Evolutionary conservation across 2,329 filamentous ascomycete genomes (phyloP), one percentile per base, ranked within the genome.

Genomic region (Diaporthe citri): DNA sequence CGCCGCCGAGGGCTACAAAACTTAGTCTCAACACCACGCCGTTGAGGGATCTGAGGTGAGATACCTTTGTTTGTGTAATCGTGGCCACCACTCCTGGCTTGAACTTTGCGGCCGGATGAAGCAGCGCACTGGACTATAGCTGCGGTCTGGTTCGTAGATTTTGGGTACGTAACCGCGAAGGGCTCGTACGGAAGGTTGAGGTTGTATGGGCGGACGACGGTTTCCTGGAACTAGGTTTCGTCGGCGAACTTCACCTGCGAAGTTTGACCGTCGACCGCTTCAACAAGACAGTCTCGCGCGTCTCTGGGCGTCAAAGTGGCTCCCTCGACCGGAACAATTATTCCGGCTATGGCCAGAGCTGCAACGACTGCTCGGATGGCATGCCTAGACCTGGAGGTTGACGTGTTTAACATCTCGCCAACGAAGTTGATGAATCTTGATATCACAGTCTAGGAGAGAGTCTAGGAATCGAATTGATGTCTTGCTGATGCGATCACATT

Each of bases 31-130:
- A 39, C 9, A 10, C 10, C 31, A 36, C 17, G 8, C 4, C 20
- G 1, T 59, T 39, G 9, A 59, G 34, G 20, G 34, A 59, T 20
- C 56, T 39, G 31, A n/a, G 4, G 6, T 25, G 10, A 13, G 2
- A 59, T 39, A 39, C 56, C 56, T 39, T 59, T 39, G 12, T 59
- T 59, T 20, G 31, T n/a, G 34, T 59, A 39, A 59, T 59, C 56
- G 56, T 59, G 56, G 20, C 56, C 56, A 59, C 34, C 56, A 39
- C 56, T 59, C 34, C 56, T n/a, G 56, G 56, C 56, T 59, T 59
- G 56, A 13, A 59, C 31, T 39, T 59, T 59, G 34, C 20, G 31
- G 17, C 56, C 34, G 5, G n/a, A 6, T 34, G 56, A 59, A 22
- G 56, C 56, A 31, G 34, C 56, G 34, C 56, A 59, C 1, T 15